Evolutionary conservation across 73 alveolate genomes (phyloP).

Genomic region (Tetrahymena elliotti): DNA sequence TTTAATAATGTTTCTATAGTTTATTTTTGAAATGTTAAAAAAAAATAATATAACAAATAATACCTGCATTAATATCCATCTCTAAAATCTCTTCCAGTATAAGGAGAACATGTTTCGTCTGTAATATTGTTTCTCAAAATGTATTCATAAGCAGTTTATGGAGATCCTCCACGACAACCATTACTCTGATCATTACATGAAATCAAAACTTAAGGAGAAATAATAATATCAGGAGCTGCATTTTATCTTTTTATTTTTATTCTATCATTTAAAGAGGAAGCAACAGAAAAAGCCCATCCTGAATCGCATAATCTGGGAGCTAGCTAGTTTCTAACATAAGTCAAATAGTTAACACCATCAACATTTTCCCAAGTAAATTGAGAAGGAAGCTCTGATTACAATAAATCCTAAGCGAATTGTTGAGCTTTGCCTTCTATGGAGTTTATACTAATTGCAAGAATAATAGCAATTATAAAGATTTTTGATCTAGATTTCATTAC

Average conservation of each 20-base stretch:
- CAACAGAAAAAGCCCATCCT: conserved; percentile 86
- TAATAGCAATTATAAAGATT: not conserved
- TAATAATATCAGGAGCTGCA: conserved; percentile 65
- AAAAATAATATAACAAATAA: not conserved
- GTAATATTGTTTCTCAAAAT: conserved; percentile 53
- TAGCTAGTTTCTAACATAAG: conserved; percentile 53
- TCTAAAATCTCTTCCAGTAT: conserved; percentile 38
- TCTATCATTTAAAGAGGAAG: conserved; percentile 69
- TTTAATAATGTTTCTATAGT: too few species aligned
- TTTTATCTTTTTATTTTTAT: conserved; percentile 69
- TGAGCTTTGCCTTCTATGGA: not conserved
- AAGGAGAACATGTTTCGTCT: conserved; percentile 74
- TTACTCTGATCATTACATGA: conserved; percentile 59
- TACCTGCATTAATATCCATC: conserved; percentile 45
- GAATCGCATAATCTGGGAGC: conserved; percentile 78
- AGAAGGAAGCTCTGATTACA: conserved; percentile 31
- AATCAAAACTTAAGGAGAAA: conserved; percentile 70
- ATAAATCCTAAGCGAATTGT: not conserved
- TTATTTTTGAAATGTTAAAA: too few species aligned
- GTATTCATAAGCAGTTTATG: conserved; percentile 60
- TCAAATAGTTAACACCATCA: conserved; percentile 68
- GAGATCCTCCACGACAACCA: conserved; percentile 82
- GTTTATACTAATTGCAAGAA: not conserved
- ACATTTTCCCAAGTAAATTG: conserved; percentile 65
- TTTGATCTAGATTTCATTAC: not conserved